These are phyloP conservation scores for Mucor lusitanicus DNA, from an alignment of 371 early-diverging fungal genomes.

Conservation along the genomic window DNA sequence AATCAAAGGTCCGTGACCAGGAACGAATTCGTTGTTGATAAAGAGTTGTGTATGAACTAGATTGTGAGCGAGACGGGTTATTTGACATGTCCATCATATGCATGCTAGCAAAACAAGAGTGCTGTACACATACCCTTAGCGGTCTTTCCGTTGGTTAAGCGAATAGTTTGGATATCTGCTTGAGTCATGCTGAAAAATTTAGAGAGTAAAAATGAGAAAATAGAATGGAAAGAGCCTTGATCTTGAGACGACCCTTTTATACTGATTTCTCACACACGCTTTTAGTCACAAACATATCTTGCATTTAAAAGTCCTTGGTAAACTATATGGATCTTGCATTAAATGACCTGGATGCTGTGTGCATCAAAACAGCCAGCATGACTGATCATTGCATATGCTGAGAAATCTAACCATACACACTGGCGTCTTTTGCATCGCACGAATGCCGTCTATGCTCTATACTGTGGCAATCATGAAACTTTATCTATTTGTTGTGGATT, in stretches of 20 bases:
- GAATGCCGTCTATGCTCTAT: not conserved
- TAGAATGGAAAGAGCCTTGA: not conserved
- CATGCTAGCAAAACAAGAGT: too few relatives aligned
- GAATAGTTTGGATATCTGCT: slow-evolving; percentile 19
- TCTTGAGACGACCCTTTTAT: not conserved
- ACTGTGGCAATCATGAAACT: not conserved
- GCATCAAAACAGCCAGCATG: not conserved
- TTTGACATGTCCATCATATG: too few relatives aligned
- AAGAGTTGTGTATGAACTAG: slow-evolving; percentile 64
- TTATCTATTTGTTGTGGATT: not conserved
- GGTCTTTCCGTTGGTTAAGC: slow-evolving; percentile 15
- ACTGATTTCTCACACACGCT: not conserved
- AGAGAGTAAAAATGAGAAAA: not conserved
- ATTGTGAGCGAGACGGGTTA: too few relatives aligned
- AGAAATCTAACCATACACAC: not conserved
- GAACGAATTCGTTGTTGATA: slow-evolving; percentile 76
- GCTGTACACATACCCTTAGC: slow-evolving; percentile 9
- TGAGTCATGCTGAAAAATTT: slow-evolving; percentile 10
- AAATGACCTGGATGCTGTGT: not conserved
- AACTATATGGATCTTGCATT: not conserved
- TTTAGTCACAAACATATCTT: not conserved
- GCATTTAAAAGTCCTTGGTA: slow-evolving; percentile 4
- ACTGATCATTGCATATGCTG: not conserved
- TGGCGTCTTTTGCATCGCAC: not conserved
- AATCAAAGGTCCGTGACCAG: slow-evolving; percentile 58